A percentile compares a stretch with the other conserved stretches of the same genome.
Conservation (phyloP, 179 eudicot species). For the Sideroxylon spinosum region DNA sequence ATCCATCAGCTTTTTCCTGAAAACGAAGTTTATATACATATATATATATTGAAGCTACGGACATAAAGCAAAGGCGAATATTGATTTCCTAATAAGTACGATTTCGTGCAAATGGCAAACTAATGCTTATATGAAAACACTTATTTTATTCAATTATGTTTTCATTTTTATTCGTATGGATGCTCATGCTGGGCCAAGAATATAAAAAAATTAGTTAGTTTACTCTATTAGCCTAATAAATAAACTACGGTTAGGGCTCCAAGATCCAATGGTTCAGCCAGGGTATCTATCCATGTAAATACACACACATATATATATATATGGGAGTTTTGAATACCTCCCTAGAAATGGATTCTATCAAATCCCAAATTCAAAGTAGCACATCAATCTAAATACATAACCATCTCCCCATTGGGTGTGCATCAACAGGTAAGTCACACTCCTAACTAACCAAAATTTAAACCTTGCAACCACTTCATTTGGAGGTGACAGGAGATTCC, state of each 20-base stretch:
- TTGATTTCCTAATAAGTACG: not conserved
- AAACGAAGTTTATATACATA: slow-evolving; percentile 15
- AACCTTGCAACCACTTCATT: not conserved
- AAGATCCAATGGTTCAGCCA: not conserved
- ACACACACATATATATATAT: not conserved
- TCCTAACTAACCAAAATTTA: not conserved
- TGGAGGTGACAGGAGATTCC: not conserved
- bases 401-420: not conserved
- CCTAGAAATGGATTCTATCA: not conserved
- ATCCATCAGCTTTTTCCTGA: slow-evolving; percentile 98
- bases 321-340: not conserved
- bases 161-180: not conserved
- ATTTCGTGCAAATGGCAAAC: not conserved
- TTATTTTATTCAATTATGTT: too few relatives aligned
- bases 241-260: not conserved
- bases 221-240: not conserved
- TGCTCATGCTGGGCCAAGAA: not conserved
- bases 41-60: not conserved
- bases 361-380: not conserved
- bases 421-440: not conserved
- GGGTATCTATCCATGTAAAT: not conserved
- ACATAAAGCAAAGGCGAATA: not conserved
- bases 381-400: not conserved
- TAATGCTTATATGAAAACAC: not conserved
- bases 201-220: not conserved